These are phyloP conservation scores for Hymenoscyphus albidus DNA, from an alignment of 2,329 filamentous ascomycete species.

Conservation along the genomic window DNA sequence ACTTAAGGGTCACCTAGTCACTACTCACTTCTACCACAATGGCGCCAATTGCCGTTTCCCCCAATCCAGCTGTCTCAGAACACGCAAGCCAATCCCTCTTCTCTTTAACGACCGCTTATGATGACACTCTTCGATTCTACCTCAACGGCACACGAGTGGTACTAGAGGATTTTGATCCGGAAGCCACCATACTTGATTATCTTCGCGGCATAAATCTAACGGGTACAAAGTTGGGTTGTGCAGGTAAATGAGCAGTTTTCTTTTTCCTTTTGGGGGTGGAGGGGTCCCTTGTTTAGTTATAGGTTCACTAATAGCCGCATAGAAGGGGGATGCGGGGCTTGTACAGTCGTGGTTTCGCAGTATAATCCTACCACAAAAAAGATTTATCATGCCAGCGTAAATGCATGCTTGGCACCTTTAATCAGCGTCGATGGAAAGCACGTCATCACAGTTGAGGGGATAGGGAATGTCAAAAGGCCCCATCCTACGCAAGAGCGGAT, in stretches of 20 bases:
- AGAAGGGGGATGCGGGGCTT: constrained; percentile 94
- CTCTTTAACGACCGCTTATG: constrained; percentile 69
- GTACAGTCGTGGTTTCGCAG: constrained; percentile 91
- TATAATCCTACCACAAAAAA: constrained; percentile 79
- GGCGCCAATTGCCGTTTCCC: constrained; percentile 54
- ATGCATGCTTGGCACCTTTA: constrained; percentile 89
- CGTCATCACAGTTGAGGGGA: constrained; percentile 95
- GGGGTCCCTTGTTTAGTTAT: too few species aligned
- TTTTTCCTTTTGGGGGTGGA: too few species aligned
- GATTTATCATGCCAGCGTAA: constrained; percentile 95
- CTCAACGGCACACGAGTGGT: constrained; percentile 89
- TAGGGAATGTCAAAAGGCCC: constrained; percentile 80
- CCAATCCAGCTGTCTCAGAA: constrained; percentile 37
- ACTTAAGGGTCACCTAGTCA: too few species aligned
- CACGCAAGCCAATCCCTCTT: constrained; percentile 42
- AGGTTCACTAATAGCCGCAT: constrained; percentile 68
- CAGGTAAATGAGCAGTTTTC: too few species aligned
- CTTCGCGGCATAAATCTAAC: constrained; percentile 88
- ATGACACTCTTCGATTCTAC: constrained; percentile 88
- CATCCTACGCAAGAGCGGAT: constrained; percentile 90
- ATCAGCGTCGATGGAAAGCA: constrained; percentile 96
- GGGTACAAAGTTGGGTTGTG: constrained; percentile 64
- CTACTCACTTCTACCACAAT: constrained; percentile 36
- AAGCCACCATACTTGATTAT: constrained; percentile 89
- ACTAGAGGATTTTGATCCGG: constrained; percentile 83